Evolutionary conservation across 164 flowering plant genomes (phyloP), one percentile per base, ranked within the genome.

Genomic region (Aristolochia contorta): DNA sequence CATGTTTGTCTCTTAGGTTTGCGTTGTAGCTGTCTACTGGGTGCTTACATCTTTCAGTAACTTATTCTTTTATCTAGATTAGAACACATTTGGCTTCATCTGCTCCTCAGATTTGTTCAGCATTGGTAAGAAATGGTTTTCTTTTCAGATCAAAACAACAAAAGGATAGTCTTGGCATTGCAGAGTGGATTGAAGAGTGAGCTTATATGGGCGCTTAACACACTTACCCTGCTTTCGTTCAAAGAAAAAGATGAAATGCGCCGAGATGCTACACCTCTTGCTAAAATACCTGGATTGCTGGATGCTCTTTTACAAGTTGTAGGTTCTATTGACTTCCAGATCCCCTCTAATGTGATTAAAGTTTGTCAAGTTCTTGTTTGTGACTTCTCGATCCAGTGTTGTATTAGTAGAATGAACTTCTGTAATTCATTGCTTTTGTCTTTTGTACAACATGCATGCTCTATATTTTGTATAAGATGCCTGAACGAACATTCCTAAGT

Each of bases 151-250:
- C 99, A 90, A 65, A 91, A 87, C 79, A 80, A 83, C 67, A 94
- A 86, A 74, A 82, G 99, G 69, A 84, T 94, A 63, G 96, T 89
- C 20, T 65, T 91, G 65, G 99, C 97, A 37, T 85, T 94, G 58
- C 99, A 91, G 72, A 94, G 99, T 79, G 99, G 99, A 53, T 61
- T 94, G 22, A 94, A 94, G 78, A 94, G 96, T 71, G 99, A 94
- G 78, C 63, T 94, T 61, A 88, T 84, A 20, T 94, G 99, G 99
- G 97, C 97, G 14, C 61, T 94, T 62, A 91, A 94, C 68, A 75
- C 97, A 60, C 93, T 94, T 53, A 87, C 95, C 7, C 65, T 94
- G 79, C 96, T 94, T n/a, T 94, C 97, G 16, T 94, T 94, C 78
- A 91, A 89, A 76, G 99, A 94, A 60, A 94, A 84, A 66, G 99